phyloP scores from a whole-genome alignment of 768 basidiomycete genomes.

The Tricholoma saponaceum region DNA sequence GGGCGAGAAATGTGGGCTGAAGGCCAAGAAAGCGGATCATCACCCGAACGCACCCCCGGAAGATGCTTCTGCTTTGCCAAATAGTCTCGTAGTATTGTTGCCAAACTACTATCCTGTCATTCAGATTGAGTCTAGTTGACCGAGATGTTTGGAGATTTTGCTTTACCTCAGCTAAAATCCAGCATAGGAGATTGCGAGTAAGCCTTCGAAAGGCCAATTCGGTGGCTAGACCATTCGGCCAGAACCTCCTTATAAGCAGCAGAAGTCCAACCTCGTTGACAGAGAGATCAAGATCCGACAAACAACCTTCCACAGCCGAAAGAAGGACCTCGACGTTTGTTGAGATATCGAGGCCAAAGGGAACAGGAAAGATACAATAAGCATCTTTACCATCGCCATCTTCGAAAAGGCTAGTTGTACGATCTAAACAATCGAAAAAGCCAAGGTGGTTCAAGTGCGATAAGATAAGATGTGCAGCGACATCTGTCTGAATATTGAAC shows the following conservation, averaged over 20 bases:
- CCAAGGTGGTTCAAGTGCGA: constrained; percentile 59
- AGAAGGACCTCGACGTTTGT: constrained; percentile 70
- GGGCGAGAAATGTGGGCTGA: constrained; percentile 30
- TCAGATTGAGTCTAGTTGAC: neutral
- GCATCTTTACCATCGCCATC: constrained; percentile 28
- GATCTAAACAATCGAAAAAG: constrained; percentile 50
- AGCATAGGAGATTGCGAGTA: constrained; percentile 51
- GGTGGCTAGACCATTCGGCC: constrained; percentile 71
- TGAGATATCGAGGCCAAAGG: constrained; percentile 68
- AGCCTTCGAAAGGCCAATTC: constrained; percentile 67
- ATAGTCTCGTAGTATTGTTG: constrained; percentile 64
- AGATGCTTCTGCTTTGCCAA: constrained; percentile 51
- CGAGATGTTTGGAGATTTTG: neutral
- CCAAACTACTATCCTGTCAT: constrained; percentile 60
- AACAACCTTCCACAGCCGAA: constrained; percentile 64
- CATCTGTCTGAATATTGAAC: constrained; percentile 52
- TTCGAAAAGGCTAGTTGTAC: constrained; percentile 30
- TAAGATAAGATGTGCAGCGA: constrained; percentile 48
- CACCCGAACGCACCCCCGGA: constrained; percentile 57
- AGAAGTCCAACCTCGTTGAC: constrained; percentile 73
- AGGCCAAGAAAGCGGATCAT: constrained; percentile 56
- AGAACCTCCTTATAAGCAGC: constrained; percentile 63
- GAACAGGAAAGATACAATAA: constrained; percentile 61
- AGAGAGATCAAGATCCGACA: constrained; percentile 67
- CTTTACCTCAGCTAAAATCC: constrained; percentile 71